Evolutionary conservation across 352 stramenopile species (phyloP), one percentile per base, ranked within the genome.

Genomic region (Thalassiosira exigua): DNA sequence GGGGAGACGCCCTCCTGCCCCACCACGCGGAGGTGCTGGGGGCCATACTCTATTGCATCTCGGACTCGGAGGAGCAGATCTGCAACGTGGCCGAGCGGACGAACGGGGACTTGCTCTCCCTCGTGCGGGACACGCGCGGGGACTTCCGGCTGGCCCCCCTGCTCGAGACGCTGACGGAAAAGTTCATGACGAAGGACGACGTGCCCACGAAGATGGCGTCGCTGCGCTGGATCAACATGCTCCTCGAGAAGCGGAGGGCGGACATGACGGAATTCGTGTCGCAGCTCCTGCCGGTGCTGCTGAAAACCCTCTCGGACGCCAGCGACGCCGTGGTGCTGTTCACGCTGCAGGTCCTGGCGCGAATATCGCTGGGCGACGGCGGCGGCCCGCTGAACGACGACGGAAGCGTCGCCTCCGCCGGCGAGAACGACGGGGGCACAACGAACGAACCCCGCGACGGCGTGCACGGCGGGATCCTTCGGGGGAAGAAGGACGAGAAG

Each of bases 21-120:
- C 98, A 98, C 82, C 98, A 98, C 79, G 95, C 95, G 0, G 93
- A 98, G 54, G 85, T 99, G 12, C 79, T 99, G 14, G 96, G 95
- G 24, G 97, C 97, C 0, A 98, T 99, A 69, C 95, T 99, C 83
- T 96, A 98, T 70, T 99, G 97, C 79, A 98, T 99, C 68, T 98
- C 95, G 4, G 97, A 99, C 64, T 90, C 90, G 0, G 97, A 99
- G 86, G 91, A 96, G 58, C 96, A 99, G 73, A 99, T 99, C 75
- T 93, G 96, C 33, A 85, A 97, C 41, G 96, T 98, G n/a, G 96
- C 97, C 0, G 96, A 98, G 53, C 90, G 96, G n/a, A 97, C 97
- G 0, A 99, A 99, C 73, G 90, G 95, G n/a, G 96, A 98, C 65
- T 87, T 99, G 46, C 84, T 99, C 11, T 91, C 95, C 57, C 87